phyloP scores from a whole-genome alignment of 345 rosid species.

The Citrus unshiu region DNA sequence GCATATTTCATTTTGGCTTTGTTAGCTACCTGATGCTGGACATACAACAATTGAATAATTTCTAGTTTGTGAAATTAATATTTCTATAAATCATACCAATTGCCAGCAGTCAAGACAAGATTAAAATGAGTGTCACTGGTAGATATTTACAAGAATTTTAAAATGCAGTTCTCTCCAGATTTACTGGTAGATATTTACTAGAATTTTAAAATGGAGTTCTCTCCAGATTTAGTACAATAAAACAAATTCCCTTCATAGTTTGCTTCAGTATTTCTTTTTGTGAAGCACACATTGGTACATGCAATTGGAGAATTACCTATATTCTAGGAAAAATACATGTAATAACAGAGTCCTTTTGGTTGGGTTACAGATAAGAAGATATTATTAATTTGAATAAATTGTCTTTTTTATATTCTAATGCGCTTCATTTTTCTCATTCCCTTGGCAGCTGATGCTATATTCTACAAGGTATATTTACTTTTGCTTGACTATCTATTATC shows the following conservation, averaged over 20 bases:
- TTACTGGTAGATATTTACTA: background rate
- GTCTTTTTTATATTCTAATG: background rate
- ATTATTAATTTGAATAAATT: too few relatives aligned
- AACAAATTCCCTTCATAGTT: background rate
- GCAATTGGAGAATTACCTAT: background rate
- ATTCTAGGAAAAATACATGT: background rate
- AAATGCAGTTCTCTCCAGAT: too few relatives aligned
- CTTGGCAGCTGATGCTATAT: slow-evolving; percentile 62
- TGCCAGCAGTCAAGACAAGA: background rate
- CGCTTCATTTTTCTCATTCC: slow-evolving; percentile 15
- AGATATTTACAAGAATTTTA: background rate
- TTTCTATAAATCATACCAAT: background rate
- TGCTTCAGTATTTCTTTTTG: background rate
- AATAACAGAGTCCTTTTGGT: background rate
- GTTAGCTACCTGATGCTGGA: background rate
- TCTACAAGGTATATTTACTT: slow-evolving; percentile 60
- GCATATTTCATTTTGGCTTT: background rate
- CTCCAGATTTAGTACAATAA: background rate
- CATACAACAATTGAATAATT: background rate
- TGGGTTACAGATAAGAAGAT: background rate
- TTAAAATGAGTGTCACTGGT: background rate
- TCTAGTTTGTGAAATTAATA: background rate
- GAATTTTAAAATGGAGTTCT: background rate
- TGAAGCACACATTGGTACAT: background rate
- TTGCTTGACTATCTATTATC: slow-evolving; percentile 12